Evolutionary conservation across 345 rosid genomes (phyloP), one percentile per base, ranked within the genome.

Genomic region (Garcia nutans): DNA sequence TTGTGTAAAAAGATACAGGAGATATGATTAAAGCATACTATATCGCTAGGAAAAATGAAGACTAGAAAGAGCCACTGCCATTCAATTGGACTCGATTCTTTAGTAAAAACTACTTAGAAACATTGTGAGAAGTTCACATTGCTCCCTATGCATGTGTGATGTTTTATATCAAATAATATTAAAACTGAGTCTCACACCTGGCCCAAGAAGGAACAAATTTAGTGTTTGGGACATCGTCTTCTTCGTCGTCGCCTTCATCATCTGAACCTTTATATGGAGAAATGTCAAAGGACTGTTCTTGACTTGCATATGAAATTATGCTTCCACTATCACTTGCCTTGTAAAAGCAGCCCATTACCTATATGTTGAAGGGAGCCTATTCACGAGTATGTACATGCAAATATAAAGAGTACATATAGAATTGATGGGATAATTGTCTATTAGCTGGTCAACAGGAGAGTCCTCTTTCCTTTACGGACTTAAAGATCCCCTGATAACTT

Each of bases 221-320:
- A 47, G 61, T 83, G 68, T 85, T 88, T 10, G 74, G 81, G 52
- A 60, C 50, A 69, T 85, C 78, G 15, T 93, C 91, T 8, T 89
- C 84, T 0, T 83, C 94, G 1, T 95, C 94, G 13, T 90, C 98
- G 2, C 88, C 90, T 84, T 93, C 99, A 50, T 93, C 90, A 64
- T 93, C 98, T 4, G 98, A 96, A 80, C 87, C 87, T 85, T 91
- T 87, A 80, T 92, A 96, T 50, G 98, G 99, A 66, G 98, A 96
- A 45, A 96, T 89, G 41, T 91, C 97, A 71, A 93, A 96, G 0
- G 99, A 92, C 54, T 73, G 80, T 75, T 93, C 99, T 71, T 23
- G 78, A 26, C 28, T 80, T 74, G 64, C 64, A 50, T 65, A 12
- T 33, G 77, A 63, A 54, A 17, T 26, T 1, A 72, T 7, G 62